Conservation (phyloP, 2,329 filamentous ascomycete genomes). For the Cucurbitaria berberidis region DNA sequence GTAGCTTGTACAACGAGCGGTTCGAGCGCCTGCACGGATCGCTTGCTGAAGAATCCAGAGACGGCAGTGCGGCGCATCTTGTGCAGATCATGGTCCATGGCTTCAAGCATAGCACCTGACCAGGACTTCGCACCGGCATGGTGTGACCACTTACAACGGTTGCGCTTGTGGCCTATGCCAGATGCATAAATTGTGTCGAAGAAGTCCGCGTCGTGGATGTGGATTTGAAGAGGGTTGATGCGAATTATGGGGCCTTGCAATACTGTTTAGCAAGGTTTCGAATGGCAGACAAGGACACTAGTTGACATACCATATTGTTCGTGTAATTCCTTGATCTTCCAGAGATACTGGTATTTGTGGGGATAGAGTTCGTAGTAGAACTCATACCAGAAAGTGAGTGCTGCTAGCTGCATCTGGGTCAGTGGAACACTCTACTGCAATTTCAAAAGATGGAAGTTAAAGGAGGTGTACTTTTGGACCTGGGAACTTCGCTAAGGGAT, state of each 20-base stretch:
- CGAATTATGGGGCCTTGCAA: conserved; percentile 15
- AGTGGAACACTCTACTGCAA: neutral
- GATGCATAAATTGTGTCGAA: conserved; percentile 22
- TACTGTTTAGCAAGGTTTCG: neutral
- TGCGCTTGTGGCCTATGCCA: conserved; percentile 13
- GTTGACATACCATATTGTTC: conserved; percentile 24
- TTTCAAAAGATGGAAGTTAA: too few species aligned
- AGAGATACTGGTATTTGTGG: conserved; percentile 24
- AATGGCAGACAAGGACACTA: neutral
- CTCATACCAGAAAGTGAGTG: conserved; percentile 28
- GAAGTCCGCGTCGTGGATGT: conserved; percentile 23
- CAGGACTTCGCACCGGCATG: conserved; percentile 6
- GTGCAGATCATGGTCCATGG: conserved; percentile 34
- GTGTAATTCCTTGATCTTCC: conserved; percentile 38
- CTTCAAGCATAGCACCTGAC: conserved; percentile 13
- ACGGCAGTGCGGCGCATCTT: conserved; percentile 25
- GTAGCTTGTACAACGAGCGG: conserved; percentile 17
- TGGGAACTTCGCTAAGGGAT: conserved; percentile 5
- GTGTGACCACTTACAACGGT: conserved; percentile 9
- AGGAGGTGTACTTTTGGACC: conserved; percentile 4
- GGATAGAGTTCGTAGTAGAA: conserved; percentile 39
- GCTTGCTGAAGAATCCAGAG: conserved; percentile 34
- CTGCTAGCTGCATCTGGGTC: neutral
- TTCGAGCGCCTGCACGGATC: conserved; percentile 20
- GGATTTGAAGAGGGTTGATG: conserved; percentile 22